Base-by-base conservation (phyloP, 2,329 filamentous ascomycete species). In the Colletotrichum coccodes region DNA sequence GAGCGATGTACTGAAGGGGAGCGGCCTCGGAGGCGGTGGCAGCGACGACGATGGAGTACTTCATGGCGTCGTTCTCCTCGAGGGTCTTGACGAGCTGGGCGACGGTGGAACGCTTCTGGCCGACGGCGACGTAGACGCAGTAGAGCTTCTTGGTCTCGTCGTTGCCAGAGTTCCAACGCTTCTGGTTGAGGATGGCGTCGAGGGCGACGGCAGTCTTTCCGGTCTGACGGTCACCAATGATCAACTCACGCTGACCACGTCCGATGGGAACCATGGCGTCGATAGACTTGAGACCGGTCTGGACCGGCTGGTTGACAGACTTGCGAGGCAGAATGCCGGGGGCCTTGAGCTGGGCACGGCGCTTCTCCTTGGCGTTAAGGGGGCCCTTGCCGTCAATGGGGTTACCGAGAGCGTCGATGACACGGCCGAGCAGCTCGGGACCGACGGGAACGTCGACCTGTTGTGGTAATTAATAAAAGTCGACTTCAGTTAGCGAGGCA, bases 191-290 rank as follows among this genome's bases (percentile, higher is more conserved):
- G 77, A 99, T 98, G 84, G 95, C 91, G 83, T 99, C 96, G 72
- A 99, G 94, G 79, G 92, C 95, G 82, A 99, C 95, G 79, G 96
- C 96, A 81, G 96, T 99, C 93, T 99, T 99, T 86, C 96, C 96
- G 79, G 96, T 99, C 88, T 99, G 96, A 94, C 96, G 96, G 84
- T 99, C 96, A 89, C 96, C 96, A 85, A 99, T 99, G 85, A 99
- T 98, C 90, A 99, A 88, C 89, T 99, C 96, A 95, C 96, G 96
- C 90, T 99, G 96, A 81, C 96, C 96, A 95, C 96, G 96, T 83
- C 96, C 96, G 79, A 99, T 98, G 79, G 96, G 96, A 78, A 99
- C 96, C 96, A 99, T 98, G 86, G 96, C 95, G 83, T 99, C 96
- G 87, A 99, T 90, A 78, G 94, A 97, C 91, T 99, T 99, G 79